These are phyloP conservation scores for Oryza longistaminata DNA, from an alignment of 176 grass and related monocot species.

Conservation along the genomic window DNA sequence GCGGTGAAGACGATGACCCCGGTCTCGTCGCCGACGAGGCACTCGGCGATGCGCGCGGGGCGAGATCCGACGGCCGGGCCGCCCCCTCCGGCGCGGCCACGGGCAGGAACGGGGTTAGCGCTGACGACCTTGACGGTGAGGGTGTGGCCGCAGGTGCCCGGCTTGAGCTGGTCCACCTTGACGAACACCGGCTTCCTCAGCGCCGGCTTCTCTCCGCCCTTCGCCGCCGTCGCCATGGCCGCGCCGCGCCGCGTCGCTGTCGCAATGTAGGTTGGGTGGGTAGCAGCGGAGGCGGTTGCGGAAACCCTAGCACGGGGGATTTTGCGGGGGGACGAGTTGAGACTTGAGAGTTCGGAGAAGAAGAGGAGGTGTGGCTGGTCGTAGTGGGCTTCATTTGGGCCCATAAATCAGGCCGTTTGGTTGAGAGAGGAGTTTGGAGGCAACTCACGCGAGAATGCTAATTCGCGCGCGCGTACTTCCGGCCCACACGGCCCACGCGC, in stretches of 20 bases:
- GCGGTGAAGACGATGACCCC: constrained; percentile 42
- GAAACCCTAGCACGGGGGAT: constrained; percentile 1
- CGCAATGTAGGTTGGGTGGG: not conserved
- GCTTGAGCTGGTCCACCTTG: constrained; percentile 34
- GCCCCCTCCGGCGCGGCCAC: not conserved
- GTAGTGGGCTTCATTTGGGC: not conserved
- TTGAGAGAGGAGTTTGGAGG: too few species aligned
- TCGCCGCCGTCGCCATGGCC: constrained; percentile 23
- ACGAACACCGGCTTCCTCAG: constrained; percentile 35
- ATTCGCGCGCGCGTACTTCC: too few species aligned
- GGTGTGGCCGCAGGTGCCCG: constrained; percentile 18
- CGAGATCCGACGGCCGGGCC: not conserved
- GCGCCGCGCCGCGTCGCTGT: not conserved
- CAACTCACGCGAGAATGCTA: too few species aligned
- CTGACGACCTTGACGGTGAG: constrained; percentile 36
- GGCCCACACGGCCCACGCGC: too few species aligned
- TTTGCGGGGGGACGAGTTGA: not conserved
- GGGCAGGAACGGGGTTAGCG: constrained; percentile 5
- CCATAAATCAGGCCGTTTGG: too few species aligned
- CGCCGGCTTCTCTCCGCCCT: constrained; percentile 21
- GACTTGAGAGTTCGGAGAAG: not conserved
- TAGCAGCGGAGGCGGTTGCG: not conserved
- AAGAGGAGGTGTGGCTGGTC: too few species aligned
- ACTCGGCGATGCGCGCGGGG: constrained; percentile 15
- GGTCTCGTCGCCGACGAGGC: constrained; percentile 37